Conservation (phyloP, 2,329 filamentous ascomycete genomes). For the Balansia obtecta region DNA sequence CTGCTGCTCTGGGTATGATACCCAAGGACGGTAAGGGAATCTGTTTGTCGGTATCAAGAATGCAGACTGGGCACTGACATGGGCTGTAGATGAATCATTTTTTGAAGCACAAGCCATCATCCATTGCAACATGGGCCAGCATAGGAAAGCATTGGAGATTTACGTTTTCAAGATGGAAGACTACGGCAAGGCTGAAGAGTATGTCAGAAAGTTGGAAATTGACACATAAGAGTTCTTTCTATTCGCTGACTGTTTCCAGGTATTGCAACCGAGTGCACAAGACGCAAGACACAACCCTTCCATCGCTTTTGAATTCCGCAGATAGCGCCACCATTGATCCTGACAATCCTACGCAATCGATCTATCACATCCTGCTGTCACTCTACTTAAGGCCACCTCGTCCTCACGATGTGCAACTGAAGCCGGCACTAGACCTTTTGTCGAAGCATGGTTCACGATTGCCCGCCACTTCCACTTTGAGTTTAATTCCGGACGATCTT, state of each 20-base stretch:
- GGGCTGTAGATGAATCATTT: slow-evolving; percentile 57
- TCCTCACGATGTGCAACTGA: slow-evolving; percentile 58
- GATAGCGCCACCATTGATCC: slow-evolving; percentile 21
- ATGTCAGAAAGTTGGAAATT: slow-evolving; percentile 20
- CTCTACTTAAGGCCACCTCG: slow-evolving; percentile 76
- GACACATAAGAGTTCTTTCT: not conserved
- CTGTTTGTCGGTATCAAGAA: not conserved
- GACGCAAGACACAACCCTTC: slow-evolving; percentile 32
- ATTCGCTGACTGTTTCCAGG: slow-evolving; percentile 27
- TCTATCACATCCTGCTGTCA: slow-evolving; percentile 83
- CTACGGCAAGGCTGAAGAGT: slow-evolving; percentile 87
- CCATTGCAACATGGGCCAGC: slow-evolving; percentile 86
- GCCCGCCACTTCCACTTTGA: slow-evolving; percentile 73
- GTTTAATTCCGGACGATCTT: slow-evolving; percentile 70
- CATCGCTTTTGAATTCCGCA: slow-evolving; percentile 22
- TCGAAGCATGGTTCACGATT: slow-evolving; percentile 85
- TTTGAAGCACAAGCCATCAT: slow-evolving; percentile 85
- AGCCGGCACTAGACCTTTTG: slow-evolving; percentile 75
- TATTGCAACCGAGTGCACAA: slow-evolving; percentile 85
- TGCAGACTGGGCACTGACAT: slow-evolving; percentile 6
- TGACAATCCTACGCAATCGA: slow-evolving; percentile 53
- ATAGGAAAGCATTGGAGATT: slow-evolving; percentile 91
- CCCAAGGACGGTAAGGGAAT: slow-evolving; percentile 57
- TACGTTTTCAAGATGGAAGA: slow-evolving; percentile 92
- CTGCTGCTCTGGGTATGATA: slow-evolving; percentile 63